phyloP scores from a whole-genome alignment of 1,284 basidiomycete genomes.

The Laetiporus sulphureus region DNA sequence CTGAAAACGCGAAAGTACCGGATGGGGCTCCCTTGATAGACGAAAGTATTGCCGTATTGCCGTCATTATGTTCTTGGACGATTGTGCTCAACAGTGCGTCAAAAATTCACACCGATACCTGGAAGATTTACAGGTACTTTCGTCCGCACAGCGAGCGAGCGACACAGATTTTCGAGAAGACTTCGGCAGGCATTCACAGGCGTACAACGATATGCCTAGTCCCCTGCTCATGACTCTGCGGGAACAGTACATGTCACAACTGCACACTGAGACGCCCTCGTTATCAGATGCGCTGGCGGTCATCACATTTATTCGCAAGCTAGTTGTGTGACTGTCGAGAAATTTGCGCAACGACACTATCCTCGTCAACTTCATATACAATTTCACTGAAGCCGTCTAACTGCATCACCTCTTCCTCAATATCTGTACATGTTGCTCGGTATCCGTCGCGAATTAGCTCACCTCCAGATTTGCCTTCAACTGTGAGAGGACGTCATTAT shows the following conservation, averaged over 20 bases:
- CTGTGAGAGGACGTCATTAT: no score
- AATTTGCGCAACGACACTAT: constrained; percentile 41
- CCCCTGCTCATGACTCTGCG: constrained; percentile 72
- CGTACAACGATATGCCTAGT: constrained; percentile 42
- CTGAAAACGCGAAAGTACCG: constrained; percentile 31
- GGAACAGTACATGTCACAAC: constrained; percentile 69
- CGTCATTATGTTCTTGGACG: constrained; percentile 79
- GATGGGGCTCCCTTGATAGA: constrained; percentile 50
- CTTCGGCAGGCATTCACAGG: no score
- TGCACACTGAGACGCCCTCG: constrained; percentile 43
- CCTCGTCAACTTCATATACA: constrained; percentile 30
- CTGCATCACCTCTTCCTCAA: constrained; percentile 22
- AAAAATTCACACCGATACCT: constrained; percentile 87
- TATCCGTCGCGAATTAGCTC: constrained; percentile 24
- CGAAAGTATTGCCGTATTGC: constrained; percentile 55
- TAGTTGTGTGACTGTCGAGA: constrained; percentile 50
- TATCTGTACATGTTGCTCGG: constrained; percentile 31
- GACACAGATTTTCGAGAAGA: no score
- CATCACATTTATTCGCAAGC: constrained; percentile 52
- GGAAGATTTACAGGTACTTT: constrained; percentile 49
- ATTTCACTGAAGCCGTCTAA: constrained; percentile 29
- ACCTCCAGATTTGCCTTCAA: no score
- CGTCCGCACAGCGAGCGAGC: constrained; percentile 1
- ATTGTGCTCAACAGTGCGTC: constrained; percentile 78
- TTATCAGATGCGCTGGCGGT: constrained; percentile 59